Conservation (phyloP, 2,329 filamentous ascomycete species). For the Thielaviopsis musarum region DNA sequence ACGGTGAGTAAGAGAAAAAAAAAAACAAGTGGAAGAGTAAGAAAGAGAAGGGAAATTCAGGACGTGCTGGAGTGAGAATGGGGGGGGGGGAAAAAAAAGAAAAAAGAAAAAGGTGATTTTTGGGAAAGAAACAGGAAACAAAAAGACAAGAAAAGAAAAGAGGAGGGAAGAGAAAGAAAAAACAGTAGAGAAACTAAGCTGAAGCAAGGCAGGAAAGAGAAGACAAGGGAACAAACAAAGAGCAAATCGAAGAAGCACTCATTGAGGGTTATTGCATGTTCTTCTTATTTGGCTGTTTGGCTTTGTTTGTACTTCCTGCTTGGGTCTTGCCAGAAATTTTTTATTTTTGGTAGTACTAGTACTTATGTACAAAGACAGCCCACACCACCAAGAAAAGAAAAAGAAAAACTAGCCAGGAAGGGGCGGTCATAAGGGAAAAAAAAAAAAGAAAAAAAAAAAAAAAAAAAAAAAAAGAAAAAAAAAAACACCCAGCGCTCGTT, state of each 20-base stretch:
- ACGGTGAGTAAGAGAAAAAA: not conserved
- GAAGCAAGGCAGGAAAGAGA: too few species aligned
- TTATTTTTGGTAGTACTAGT: too few species aligned
- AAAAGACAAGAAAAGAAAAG: not conserved
- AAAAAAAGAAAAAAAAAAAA: not conserved
- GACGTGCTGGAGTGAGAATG: too few species aligned
- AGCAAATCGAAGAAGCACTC: too few species aligned
- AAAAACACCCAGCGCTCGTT: not conserved
- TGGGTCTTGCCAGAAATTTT: too few species aligned
- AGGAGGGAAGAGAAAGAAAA: not conserved
- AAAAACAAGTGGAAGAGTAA: not conserved
- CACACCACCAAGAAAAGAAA: not conserved
- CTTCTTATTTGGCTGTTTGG: too few species aligned
- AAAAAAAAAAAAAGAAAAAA: not conserved
- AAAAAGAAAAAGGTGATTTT: not conserved
- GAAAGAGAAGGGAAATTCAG: not conserved
- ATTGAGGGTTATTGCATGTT: too few species aligned
- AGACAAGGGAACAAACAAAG: too few species aligned
- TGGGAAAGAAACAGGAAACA: not conserved
- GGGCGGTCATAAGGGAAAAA: not conserved
- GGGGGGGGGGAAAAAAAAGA: not conserved
- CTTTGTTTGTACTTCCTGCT: too few species aligned
- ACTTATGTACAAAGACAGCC: too few species aligned
- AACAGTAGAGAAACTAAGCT: too few species aligned
- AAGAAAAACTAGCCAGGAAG: not conserved